These are phyloP conservation scores for Wickerhamomyces alni DNA, from an alignment of 805 yeast species.

Conservation along the genomic window DNA sequence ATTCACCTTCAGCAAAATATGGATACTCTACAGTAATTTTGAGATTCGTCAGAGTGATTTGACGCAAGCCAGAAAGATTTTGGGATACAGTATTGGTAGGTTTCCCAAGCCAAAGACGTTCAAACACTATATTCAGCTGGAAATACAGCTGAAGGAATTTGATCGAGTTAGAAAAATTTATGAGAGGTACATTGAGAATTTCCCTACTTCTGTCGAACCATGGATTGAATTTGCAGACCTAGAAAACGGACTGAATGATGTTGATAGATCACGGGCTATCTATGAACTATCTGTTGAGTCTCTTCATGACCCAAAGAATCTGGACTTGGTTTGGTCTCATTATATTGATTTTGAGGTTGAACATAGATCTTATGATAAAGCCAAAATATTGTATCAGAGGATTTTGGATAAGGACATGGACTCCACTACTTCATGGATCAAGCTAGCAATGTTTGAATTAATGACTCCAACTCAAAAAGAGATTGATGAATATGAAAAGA, in stretches of 20 bases:
- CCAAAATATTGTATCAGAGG: conserved; percentile 44
- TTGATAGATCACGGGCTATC: conserved; percentile 59
- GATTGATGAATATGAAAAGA: conserved; percentile 27
- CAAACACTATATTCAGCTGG: conserved; percentile 61
- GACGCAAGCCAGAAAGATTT: conserved; percentile 51
- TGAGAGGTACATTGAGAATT: conserved; percentile 54
- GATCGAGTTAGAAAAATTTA: conserved; percentile 73
- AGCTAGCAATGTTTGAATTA: conserved; percentile 66
- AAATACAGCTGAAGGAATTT: conserved; percentile 65
- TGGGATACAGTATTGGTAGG: conserved; percentile 70
- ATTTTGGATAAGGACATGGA: conserved; percentile 28
- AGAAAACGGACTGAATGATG: conserved; percentile 64
- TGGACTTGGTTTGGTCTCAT: conserved; percentile 24
- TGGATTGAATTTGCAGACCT: conserved; percentile 66
- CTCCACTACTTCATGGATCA: conserved; percentile 47
- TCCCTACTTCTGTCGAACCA: conserved; percentile 33
- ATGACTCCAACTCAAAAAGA: conserved; percentile 54
- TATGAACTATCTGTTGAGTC: conserved; percentile 43
- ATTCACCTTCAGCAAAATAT: conserved; percentile 68
- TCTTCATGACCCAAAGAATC: conserved; percentile 13
- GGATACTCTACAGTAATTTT: conserved; percentile 69
- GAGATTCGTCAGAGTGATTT: conserved; percentile 59
- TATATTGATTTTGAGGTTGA: conserved; percentile 59
- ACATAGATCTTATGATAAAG: conserved; percentile 48
- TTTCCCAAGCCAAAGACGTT: conserved; percentile 56